A percentile compares a stretch with the other conserved stretches of the same genome.
phyloP scores from a whole-genome alignment of 192 early-diverging fungal genomes.

The Backusella parvicylindrica region DNA sequence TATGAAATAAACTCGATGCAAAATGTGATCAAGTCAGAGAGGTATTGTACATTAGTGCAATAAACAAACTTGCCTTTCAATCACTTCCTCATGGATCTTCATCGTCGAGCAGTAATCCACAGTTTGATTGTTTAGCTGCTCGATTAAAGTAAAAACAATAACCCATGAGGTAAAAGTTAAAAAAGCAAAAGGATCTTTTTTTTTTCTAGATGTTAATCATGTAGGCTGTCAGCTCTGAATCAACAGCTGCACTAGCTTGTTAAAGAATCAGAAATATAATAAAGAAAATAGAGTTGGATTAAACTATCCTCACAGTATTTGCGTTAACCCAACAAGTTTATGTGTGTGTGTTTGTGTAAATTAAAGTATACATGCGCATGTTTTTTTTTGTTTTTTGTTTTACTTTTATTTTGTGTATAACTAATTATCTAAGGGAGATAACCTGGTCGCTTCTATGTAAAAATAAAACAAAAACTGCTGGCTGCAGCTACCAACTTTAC shows the following conservation, averaged over 20 bases:
- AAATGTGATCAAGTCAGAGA: slow-evolving; percentile 63
- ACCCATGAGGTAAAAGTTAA: slow-evolving; percentile 61
- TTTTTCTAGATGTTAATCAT: background rate
- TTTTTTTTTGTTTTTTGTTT: too few relatives aligned
- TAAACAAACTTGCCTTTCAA: slow-evolving; percentile 79
- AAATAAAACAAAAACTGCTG: too few relatives aligned
- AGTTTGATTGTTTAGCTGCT: slow-evolving; percentile 87
- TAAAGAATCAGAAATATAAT: slow-evolving; percentile 7
- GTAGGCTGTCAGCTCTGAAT: background rate
- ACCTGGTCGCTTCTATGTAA: too few relatives aligned
- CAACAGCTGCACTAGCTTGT: background rate
- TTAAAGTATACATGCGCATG: too few relatives aligned
- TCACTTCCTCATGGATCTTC: slow-evolving; percentile 85
- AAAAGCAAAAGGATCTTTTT: too few relatives aligned
- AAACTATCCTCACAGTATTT: too few relatives aligned
- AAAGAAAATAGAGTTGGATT: too few relatives aligned
- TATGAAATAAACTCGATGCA: slow-evolving; percentile 86
- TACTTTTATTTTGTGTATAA: too few relatives aligned
- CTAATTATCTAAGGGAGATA: too few relatives aligned
- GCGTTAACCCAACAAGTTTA: too few relatives aligned
- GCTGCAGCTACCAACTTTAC: too few relatives aligned
- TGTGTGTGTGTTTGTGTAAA: too few relatives aligned
- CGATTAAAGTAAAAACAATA: slow-evolving; percentile 73
- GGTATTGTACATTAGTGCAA: slow-evolving; percentile 28
- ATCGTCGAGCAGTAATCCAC: slow-evolving; percentile 91